Conservation (phyloP, 768 basidiomycete species). For the Termitomyces sp. region DNA sequence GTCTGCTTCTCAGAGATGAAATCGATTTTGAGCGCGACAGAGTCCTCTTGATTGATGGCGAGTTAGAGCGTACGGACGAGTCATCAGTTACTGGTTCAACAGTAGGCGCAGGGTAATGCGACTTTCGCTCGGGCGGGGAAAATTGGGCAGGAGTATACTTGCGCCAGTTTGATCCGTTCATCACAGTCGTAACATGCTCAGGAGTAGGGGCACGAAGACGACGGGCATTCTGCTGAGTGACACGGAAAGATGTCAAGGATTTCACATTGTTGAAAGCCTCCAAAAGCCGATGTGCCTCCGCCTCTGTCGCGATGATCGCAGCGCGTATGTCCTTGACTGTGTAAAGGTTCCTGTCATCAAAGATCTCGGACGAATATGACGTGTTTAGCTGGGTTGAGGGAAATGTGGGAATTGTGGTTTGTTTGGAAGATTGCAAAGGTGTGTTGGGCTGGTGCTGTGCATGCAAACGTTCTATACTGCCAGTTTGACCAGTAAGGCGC, state of each 20-base stretch:
- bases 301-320: conserved; percentile 61
- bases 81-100: conserved; percentile 30
- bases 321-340: conserved; percentile 55
- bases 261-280: conserved; percentile 71
- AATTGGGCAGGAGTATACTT: conserved; percentile 23
- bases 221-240: conserved; percentile 37
- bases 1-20: conserved; percentile 26
- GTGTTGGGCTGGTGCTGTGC: conserved; percentile 8
- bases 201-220: conserved; percentile 30
- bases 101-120: conserved; percentile 8
- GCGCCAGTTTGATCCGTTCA: conserved; percentile 34
- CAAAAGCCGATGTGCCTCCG: conserved; percentile 58
- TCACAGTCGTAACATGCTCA: conserved; percentile 24
- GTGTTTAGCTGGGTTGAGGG: conserved; percentile 20
- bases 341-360: conserved; percentile 52
- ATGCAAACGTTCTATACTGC: conserved; percentile 15
- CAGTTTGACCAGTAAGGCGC: conserved; percentile 16
- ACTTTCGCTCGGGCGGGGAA: conserved; percentile 13
- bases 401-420: conserved; percentile 19
- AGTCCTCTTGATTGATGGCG: conserved; percentile 38
- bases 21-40: conserved; percentile 42
- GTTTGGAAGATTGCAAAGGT: conserved; percentile 13
- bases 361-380: conserved; percentile 32
- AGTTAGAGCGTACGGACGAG: conserved; percentile 39
- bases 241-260: conserved; percentile 49